Evolutionary conservation across 352 stramenopile species (phyloP), one percentile per base, ranked within the genome.

Genomic region (Phytophthora europaea): DNA sequence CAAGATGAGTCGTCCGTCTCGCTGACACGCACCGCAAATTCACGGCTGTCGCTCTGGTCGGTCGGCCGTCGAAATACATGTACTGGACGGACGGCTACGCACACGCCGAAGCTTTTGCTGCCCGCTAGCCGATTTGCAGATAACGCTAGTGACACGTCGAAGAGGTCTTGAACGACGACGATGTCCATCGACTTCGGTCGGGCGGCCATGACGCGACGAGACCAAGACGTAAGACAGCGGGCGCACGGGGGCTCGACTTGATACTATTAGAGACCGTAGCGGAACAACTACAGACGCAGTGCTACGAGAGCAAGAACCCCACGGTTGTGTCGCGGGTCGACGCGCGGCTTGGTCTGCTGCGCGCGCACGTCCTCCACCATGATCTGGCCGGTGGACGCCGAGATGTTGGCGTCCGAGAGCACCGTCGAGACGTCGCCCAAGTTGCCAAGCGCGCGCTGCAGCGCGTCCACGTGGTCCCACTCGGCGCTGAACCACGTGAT

Each of bases 401-500:
- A 90, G 45, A 93, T 89, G 28, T 83, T 80, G 18, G 84, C 76
- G 16, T 61, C 73, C 13, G 70, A 52, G 54, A 92, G 85, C 53
- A 88, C 69, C 26, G 64, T 50, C 3, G 72, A 68, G 2, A 87
- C 83, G 28, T 82, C 82, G 3, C 56, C 53, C 9, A 93, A 67
- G 48, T 66, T 77, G 2, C 79, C 81, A 5, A 92, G 65, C 10
- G 75, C 43, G 12, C 65, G 63, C 20, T 90, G 77, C 34, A 93
- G 68, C 0, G 79, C 83, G 3, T 53, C 36, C 5, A 93, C 75
- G 47, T 90, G 83, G 69, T 91, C 84, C 70, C 84, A 80, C 36
- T 93, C 80, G 4, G 77, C 76, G 40, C 81, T 83, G 36, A 90
- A 80, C 82, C 80, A 91, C 40, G 48, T 91, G 51, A 87, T 54